These are phyloP conservation scores for Allium cepa DNA, from an alignment of 106 monocot species.

Conservation along the genomic window DNA sequence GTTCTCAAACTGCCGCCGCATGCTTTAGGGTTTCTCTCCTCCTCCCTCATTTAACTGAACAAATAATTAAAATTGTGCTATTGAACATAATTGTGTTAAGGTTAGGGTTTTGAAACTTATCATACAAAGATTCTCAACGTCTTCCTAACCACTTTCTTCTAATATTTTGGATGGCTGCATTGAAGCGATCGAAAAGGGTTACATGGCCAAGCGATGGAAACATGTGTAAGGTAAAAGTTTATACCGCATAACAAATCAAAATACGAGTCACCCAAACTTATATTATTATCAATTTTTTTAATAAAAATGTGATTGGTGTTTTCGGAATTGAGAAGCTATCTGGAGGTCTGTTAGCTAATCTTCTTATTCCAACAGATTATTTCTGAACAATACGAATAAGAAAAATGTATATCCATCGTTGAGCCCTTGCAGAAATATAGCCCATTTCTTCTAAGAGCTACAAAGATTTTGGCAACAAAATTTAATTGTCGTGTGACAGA, in stretches of 20 bases:
- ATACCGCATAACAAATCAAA: neutral
- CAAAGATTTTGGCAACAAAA: too few species aligned
- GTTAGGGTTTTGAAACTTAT: neutral
- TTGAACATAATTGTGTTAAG: neutral
- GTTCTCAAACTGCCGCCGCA: neutral
- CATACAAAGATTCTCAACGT: neutral
- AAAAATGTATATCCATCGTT: too few species aligned
- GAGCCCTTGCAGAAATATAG: too few species aligned
- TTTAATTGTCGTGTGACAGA: too few species aligned
- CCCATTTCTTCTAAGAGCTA: too few species aligned
- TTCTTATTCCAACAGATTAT: too few species aligned
- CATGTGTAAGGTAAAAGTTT: conserved; percentile 21
- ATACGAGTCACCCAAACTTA: conserved; percentile 8
- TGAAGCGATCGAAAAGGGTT: conserved; percentile 20
- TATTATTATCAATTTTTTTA: too few species aligned
- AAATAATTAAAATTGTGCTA: neutral
- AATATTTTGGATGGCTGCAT: conserved; percentile 14
- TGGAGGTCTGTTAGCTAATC: too few species aligned
- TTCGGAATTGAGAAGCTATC: too few species aligned
- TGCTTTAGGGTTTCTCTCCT: neutral
- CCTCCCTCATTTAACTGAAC: neutral
- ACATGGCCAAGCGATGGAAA: conserved; percentile 17
- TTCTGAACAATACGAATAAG: too few species aligned
- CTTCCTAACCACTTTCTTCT: neutral
- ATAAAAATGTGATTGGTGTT: too few species aligned